Evolutionary conservation across 176 grass and related monocot species (phyloP), one percentile per base, ranked within the genome.

Genomic region (Eleusine indica): DNA sequence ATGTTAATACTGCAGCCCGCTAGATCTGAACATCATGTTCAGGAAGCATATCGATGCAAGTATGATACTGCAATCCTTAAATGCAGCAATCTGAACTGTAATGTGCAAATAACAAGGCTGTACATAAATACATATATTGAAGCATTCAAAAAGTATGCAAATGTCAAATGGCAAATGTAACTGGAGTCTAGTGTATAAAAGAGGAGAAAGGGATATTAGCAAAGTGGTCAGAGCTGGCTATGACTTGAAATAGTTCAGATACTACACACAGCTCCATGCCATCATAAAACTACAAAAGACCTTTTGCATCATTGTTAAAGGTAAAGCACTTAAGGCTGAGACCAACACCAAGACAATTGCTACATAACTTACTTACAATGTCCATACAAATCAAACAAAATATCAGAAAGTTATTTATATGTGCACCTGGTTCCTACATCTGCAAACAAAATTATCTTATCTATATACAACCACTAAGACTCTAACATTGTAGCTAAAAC

Each of bases 261-360:
- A 76, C 16, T 14, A 25, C 29, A 52, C 32, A n/a, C 41, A 32
- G 42, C 46, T 69, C 42, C 7, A 43, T 77, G 61, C 29, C 46
- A 38, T 65, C 54, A 72, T 13, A 83, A 25, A 22, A 42, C 30
- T 44, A 69, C 8, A 42, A 52, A 53, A 77, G 56, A 53, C 16
- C 25, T 17, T 53, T 5, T 53, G 17, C 22, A 12, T 52, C 14
- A 60, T 16, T 70, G 25, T 6, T n/a, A 17, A 7, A 71, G 72
- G 19, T n/a, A 17, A 7, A 71, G 72, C 29, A 21, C 15, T 66
- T 52, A 57, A 87, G 73, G 9, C 32, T 71, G 51, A 77, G 53
- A 54, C 30, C 28, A 41, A 68, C 37, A 28, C 43, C 52, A 71
- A 48, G 18, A 48, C n/a, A 53, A 42, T 53, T 1, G 9, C 12